phyloP scores from a whole-genome alignment of 2,329 filamentous ascomycete species.

The Endoconidiophora laricicola region DNA sequence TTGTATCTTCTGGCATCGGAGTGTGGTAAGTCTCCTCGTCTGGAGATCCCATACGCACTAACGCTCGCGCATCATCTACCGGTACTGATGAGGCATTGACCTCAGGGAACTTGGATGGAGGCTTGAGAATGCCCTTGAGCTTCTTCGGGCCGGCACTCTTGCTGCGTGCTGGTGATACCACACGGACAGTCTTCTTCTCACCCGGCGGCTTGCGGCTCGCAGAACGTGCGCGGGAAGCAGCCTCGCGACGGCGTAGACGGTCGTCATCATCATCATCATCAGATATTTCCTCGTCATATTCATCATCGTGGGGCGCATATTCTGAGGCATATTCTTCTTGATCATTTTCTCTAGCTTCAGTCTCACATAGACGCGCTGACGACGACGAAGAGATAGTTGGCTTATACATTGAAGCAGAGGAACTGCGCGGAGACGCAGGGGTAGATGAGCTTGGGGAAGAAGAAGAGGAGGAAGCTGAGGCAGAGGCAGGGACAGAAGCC shows the following conservation, averaged over 20 bases:
- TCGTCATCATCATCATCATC: neutral
- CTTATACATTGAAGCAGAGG: too few relatives aligned
- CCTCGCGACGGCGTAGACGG: neutral
- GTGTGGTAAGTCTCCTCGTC: constrained; percentile 19
- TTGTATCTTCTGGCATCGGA: constrained; percentile 60
- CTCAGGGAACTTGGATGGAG: constrained; percentile 71
- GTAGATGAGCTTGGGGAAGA: too few relatives aligned
- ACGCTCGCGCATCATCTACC: constrained; percentile 42
- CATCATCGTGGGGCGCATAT: neutral
- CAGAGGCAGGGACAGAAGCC: too few relatives aligned
- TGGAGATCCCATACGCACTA: too few relatives aligned
- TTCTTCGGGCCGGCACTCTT: constrained; percentile 45
- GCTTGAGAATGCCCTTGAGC: constrained; percentile 72
- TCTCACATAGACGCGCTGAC: too few relatives aligned
- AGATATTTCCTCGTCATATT: neutral
- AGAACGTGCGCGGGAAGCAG: neutral
- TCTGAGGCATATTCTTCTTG: neutral
- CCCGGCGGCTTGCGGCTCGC: neutral
- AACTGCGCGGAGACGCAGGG: too few relatives aligned
- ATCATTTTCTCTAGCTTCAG: too few relatives aligned
- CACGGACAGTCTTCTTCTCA: constrained; percentile 28
- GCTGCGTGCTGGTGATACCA: constrained; percentile 54
- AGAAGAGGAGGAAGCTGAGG: too few relatives aligned
- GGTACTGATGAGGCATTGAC: constrained; percentile 36
- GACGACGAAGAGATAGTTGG: too few relatives aligned